Evolutionary conservation across 495 filamentous ascomycete species (phyloP).

Genomic region (Trichoderma virens): DNA sequence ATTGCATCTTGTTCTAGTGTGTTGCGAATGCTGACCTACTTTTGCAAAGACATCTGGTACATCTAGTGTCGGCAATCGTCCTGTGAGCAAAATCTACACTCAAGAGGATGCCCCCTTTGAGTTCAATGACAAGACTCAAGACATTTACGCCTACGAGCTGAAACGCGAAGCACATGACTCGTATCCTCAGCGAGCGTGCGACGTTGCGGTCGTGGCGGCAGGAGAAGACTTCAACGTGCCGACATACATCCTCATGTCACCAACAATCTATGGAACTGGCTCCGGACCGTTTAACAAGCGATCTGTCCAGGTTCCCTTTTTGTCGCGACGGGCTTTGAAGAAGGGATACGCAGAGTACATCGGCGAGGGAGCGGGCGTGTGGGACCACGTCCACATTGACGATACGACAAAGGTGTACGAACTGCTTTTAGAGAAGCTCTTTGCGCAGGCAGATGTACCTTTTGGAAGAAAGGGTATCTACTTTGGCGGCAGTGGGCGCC

Average conservation of each 20-base stretch:
- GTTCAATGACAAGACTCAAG: constrained; percentile 34
- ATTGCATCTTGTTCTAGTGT: neutral
- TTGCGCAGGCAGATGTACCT: constrained; percentile 21
- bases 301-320: constrained; percentile 33
- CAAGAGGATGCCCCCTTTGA: constrained; percentile 2
- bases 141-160: constrained; percentile 35
- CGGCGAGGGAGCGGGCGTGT: constrained; percentile 34
- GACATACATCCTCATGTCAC: constrained; percentile 40
- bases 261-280: constrained; percentile 41
- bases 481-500: constrained; percentile 35
- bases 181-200: constrained; percentile 41
- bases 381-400: constrained; percentile 41
- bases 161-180: constrained; percentile 23
- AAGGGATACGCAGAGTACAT: constrained; percentile 23
- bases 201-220: constrained; percentile 35
- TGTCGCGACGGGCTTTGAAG: constrained; percentile 22
- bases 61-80: constrained; percentile 40
- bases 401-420: constrained; percentile 38
- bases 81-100: constrained; percentile 24
- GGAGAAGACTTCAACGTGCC: constrained; percentile 31
- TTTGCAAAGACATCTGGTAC: constrained; percentile 37
- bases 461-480: constrained; percentile 36
- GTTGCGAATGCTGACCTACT: neutral
- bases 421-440: constrained; percentile 10
- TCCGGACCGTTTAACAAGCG: constrained; percentile 34